Conservation (phyloP, 495 filamentous ascomycete species). For the Hypoxylon fragiforme region DNA sequence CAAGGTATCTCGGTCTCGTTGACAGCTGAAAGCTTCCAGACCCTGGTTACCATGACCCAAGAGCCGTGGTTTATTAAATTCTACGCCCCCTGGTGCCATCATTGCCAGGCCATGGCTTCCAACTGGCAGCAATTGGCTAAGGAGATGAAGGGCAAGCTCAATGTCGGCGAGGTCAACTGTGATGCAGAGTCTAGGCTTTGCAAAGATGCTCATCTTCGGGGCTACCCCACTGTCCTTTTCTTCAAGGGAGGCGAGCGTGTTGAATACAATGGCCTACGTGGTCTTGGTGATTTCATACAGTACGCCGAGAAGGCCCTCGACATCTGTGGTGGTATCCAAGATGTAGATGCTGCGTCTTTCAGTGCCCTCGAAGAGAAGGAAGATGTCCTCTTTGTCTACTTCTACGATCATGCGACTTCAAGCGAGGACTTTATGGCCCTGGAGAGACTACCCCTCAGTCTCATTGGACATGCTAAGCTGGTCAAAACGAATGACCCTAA, state of each 20-base stretch:
- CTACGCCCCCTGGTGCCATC: constrained; percentile 94
- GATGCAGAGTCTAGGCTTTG: constrained; percentile 81
- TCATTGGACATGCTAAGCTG: constrained; percentile 88
- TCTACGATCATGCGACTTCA: constrained; percentile 93
- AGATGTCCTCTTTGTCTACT: constrained; percentile 94
- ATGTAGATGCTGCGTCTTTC: constrained; percentile 76
- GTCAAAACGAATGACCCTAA: constrained; percentile 80
- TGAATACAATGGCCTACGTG: constrained; percentile 91
- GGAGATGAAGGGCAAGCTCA: constrained; percentile 83
- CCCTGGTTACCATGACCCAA: constrained; percentile 77
- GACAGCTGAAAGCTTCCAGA: constrained; percentile 83
- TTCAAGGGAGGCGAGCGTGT: constrained; percentile 90
- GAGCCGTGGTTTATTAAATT: constrained; percentile 99
- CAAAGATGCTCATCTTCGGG: constrained; percentile 77
- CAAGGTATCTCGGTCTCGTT: constrained; percentile 73
- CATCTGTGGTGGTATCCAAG: constrained; percentile 71
- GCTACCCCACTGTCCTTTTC: constrained; percentile 88
- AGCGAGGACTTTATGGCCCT: constrained; percentile 87
- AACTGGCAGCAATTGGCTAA: constrained; percentile 88
- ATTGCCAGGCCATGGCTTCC: constrained; percentile 90
- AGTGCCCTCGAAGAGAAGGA: constrained; percentile 87
- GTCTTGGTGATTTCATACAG: constrained; percentile 83
- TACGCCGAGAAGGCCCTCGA: constrained; percentile 87
- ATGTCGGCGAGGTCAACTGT: constrained; percentile 96
- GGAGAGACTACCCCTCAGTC: constrained; percentile 78